Evolutionary conservation across 2,329 filamentous ascomycete species (phyloP).

Genomic region (Neoascochyta sp.): DNA sequence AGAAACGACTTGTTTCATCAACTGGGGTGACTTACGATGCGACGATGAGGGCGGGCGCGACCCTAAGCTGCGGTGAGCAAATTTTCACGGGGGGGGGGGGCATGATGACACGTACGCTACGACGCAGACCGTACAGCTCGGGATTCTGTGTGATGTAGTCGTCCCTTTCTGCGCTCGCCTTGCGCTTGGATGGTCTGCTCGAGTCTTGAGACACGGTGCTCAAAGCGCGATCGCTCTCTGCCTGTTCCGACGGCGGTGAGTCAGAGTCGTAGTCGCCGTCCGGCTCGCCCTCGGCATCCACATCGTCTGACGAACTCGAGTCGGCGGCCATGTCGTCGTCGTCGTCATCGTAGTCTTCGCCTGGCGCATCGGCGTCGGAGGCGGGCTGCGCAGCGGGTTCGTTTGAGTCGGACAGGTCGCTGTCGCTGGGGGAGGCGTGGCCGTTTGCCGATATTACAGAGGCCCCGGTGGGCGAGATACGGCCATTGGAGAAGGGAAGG

Average conservation of each 20-base stretch:
- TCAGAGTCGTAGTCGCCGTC: conserved; percentile 73
- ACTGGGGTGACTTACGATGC: conserved; percentile 49
- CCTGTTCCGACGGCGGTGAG: conserved; percentile 44
- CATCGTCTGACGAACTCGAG: conserved; percentile 48
- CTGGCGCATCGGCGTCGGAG: conserved; percentile 40
- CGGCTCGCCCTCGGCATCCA: conserved; percentile 50
- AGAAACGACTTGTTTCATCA: conserved; percentile 13
- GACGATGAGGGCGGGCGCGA: conserved; percentile 60
- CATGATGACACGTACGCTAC: conserved; percentile 68
- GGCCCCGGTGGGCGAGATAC: conserved; percentile 55
- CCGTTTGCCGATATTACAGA: conserved; percentile 45
- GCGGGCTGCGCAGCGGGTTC: conserved; percentile 48
- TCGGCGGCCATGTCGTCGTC: conserved; percentile 45
- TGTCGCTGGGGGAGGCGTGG: conserved; percentile 60
- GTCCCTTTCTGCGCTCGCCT: conserved; percentile 63
- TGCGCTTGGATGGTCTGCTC: conserved; percentile 64
- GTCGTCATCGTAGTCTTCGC: conserved; percentile 41
- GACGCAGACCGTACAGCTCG: conserved; percentile 86
- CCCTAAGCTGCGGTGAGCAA: conserved; percentile 45
- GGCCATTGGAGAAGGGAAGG: conserved; percentile 65
- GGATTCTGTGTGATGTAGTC: conserved; percentile 88
- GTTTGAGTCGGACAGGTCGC: conserved; percentile 70
- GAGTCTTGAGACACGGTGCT: conserved; percentile 69
- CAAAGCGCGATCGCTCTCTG: conserved; percentile 53
- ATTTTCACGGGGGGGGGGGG: conserved; percentile 5